Conservation (phyloP, 192 early-diverging fungal species). For the Phlyctochytrium bullatum region DNA sequence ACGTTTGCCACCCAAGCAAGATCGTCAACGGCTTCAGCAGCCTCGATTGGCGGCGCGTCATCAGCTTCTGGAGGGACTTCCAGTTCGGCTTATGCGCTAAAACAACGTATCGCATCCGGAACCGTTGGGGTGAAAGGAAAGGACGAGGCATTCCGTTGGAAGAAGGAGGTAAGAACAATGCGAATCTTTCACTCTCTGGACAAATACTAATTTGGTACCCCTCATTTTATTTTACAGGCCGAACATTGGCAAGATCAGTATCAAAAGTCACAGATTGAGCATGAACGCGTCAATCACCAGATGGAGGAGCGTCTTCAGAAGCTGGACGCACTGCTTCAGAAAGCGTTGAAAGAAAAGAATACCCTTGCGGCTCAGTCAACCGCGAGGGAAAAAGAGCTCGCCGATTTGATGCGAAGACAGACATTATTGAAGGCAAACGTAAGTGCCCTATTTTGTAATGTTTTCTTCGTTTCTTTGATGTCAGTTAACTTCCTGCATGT, state of each 20-base stretch:
- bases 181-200: constrained; percentile 4
- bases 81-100: no score
- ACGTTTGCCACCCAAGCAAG: no score
- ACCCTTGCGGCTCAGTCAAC: constrained; percentile 5
- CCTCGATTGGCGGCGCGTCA: no score
- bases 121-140: no score
- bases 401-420: constrained; percentile 9
- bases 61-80: no score
- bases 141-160: neutral
- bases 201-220: neutral
- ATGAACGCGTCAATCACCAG: constrained; percentile 8
- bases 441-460: neutral
- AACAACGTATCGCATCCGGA: no score
- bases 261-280: neutral
- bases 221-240: constrained; percentile 5
- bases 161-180: constrained; percentile 5
- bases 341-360: constrained; percentile 15
- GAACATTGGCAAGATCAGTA: constrained; percentile 24
- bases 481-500: neutral
- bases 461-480: neutral
- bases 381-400: constrained; percentile 21
- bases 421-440: constrained; percentile 15
- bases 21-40: no score
- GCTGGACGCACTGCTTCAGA: constrained; percentile 10
- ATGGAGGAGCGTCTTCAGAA: constrained; percentile 11